These are phyloP conservation scores for Mycena capillaripes DNA, from an alignment of 768 basidiomycete species.

Conservation along the genomic window DNA sequence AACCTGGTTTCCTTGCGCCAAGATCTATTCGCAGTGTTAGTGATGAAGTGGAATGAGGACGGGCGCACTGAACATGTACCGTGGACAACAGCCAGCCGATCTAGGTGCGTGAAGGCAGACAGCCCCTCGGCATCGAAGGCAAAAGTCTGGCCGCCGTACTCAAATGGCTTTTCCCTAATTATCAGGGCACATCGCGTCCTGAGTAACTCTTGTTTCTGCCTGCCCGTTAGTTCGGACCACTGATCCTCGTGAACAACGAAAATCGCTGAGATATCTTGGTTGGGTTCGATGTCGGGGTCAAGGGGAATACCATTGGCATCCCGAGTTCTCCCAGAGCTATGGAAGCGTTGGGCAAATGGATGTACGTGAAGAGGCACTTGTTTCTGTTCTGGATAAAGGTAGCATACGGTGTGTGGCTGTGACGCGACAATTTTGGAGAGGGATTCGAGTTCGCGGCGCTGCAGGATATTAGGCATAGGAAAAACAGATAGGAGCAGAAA, in stretches of 20 bases:
- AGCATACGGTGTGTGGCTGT: background rate
- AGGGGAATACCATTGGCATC: background rate
- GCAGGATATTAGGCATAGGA: background rate
- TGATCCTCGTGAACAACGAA: background rate
- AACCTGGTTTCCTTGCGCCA: background rate
- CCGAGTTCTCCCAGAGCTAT: background rate
- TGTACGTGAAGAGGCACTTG: background rate
- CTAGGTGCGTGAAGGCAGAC: background rate
- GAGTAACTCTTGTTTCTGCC: background rate
- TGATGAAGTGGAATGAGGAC: background rate
- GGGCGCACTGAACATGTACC: background rate
- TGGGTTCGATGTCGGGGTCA: background rate
- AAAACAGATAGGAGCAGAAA: background rate
- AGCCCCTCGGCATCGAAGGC: background rate
- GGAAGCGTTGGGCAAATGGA: background rate
- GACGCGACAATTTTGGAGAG: background rate
- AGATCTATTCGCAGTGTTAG: background rate
- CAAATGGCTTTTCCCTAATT: background rate
- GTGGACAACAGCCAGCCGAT: background rate
- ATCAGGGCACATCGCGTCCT: background rate
- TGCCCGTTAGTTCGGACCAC: background rate
- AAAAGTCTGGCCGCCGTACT: background rate
- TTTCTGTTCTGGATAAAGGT: background rate
- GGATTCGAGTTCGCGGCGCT: background rate
- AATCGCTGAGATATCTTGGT: background rate